Conservation (phyloP, 306 rosid genomes). For the Cucurbita argyrosperma region DNA sequence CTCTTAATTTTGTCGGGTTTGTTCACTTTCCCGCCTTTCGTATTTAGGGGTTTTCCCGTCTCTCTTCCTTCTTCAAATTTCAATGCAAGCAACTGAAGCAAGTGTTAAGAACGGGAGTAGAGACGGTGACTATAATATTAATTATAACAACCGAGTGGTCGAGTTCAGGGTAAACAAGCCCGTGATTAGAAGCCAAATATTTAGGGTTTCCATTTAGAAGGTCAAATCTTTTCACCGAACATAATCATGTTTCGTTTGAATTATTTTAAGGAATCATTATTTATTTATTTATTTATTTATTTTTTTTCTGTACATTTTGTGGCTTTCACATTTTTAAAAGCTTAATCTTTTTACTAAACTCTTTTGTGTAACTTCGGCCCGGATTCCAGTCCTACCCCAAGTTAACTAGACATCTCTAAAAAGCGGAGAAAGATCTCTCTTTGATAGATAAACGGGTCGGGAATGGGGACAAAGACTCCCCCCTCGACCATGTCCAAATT, state of each 20-base stretch:
- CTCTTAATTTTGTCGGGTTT: no score
- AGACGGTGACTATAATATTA: neutral
- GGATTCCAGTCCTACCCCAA: no score
- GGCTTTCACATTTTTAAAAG: neutral
- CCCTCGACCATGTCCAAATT: no score
- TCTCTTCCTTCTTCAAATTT: neutral
- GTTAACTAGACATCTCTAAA: no score
- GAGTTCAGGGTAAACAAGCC: neutral
- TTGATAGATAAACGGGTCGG: no score
- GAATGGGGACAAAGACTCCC: no score
- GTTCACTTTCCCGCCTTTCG: neutral
- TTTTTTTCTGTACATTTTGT: neutral
- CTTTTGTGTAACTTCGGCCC: neutral
- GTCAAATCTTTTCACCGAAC: neutral
- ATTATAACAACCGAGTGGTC: neutral
- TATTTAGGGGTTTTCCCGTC: neutral
- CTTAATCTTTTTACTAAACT: neutral
- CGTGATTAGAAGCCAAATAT: neutral
- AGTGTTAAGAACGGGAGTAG: neutral
- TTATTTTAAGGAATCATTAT: neutral
- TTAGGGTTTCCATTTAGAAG: neutral
- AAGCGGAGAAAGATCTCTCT: no score
- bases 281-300: neutral
- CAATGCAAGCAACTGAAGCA: neutral
- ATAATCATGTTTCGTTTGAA: neutral